Percentiles rank a stretch among this genome's conserved stretches.
These are phyloP conservation scores for Cladosporium sp. DNA, from an alignment of 2,329 filamentous ascomycete species.

Conservation along the genomic window DNA sequence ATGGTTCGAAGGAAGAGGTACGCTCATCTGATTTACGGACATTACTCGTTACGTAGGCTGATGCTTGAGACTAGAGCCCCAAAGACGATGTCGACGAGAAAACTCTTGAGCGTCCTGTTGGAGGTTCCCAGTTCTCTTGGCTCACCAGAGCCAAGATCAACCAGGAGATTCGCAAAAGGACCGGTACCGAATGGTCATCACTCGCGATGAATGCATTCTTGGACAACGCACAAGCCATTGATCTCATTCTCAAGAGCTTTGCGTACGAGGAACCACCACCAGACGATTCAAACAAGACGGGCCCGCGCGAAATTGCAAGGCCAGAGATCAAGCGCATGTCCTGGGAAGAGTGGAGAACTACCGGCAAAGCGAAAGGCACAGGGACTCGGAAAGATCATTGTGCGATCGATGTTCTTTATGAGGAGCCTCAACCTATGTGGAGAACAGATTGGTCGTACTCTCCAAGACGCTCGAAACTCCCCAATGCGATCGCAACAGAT, in stretches of 20 bases:
- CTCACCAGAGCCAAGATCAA: not conserved
- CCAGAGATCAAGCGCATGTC: not conserved
- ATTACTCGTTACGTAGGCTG: too few relatives aligned
- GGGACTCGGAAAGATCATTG: not conserved
- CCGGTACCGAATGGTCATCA: not conserved
- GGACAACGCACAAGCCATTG: not conserved
- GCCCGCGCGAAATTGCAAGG: too few relatives aligned
- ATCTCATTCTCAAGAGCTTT: not conserved
- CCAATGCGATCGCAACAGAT: not conserved
- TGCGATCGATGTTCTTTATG: constrained; percentile 2
- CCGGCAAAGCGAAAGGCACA: not conserved
- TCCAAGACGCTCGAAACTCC: not conserved
- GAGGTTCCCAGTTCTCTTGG: not conserved
- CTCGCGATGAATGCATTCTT: not conserved
- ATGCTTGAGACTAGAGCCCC: too few relatives aligned
- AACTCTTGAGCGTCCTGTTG: not conserved
- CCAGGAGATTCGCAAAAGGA: not conserved
- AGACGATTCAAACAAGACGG: not conserved
- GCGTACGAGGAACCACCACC: not conserved
- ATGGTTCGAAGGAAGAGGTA: too few relatives aligned
- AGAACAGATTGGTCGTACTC: too few relatives aligned
- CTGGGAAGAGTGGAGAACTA: not conserved
- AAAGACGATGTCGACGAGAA: not conserved
- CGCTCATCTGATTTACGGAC: too few relatives aligned
- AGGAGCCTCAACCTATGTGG: constrained; percentile 2